A percentile compares a stretch with the other conserved stretches of the same genome.
These are phyloP conservation scores for Scheffersomyces titani DNA, from an alignment of 1,139 yeast genomes.

Conservation along the genomic window DNA sequence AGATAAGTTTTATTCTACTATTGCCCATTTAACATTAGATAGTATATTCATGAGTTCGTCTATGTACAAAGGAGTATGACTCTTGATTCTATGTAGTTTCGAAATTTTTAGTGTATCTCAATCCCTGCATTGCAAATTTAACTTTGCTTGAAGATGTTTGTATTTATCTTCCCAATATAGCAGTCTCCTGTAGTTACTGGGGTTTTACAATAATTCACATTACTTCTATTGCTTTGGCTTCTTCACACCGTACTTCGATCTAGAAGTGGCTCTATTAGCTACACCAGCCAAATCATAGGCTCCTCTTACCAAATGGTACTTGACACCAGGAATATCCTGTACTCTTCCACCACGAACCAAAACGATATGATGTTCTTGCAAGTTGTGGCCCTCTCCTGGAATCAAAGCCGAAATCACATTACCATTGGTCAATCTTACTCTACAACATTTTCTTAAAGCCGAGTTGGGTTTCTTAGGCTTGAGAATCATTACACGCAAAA, in stretches of 20 bases:
- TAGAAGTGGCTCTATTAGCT: constrained; percentile 84
- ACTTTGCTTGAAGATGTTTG: background rate
- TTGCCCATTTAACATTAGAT: background rate
- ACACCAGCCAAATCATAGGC: constrained; percentile 94
- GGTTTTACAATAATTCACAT: background rate
- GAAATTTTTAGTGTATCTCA: background rate
- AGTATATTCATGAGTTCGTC: constrained; percentile 1
- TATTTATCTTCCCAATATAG: background rate
- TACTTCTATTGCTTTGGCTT: constrained; percentile 55
- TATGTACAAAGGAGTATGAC: constrained; percentile 1
- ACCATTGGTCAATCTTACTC: constrained; percentile 92
- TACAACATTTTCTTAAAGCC: constrained; percentile 94
- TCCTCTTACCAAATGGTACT: constrained; percentile 92
- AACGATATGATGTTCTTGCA: constrained; percentile 97
- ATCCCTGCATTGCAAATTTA: background rate
- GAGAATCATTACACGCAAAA: constrained; percentile 88
- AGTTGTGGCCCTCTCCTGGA: constrained; percentile 98
- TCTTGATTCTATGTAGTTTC: background rate
- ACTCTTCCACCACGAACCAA: constrained; percentile 96
- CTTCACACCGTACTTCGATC: constrained; percentile 94
- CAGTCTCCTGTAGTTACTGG: background rate
- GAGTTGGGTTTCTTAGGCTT: constrained; percentile 99
- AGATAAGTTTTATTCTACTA: background rate
- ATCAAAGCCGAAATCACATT: constrained; percentile 88
- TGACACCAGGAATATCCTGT: constrained; percentile 98